Conservation (phyloP, 202 grass and related monocot species). For the Musa balbisiana region DNA sequence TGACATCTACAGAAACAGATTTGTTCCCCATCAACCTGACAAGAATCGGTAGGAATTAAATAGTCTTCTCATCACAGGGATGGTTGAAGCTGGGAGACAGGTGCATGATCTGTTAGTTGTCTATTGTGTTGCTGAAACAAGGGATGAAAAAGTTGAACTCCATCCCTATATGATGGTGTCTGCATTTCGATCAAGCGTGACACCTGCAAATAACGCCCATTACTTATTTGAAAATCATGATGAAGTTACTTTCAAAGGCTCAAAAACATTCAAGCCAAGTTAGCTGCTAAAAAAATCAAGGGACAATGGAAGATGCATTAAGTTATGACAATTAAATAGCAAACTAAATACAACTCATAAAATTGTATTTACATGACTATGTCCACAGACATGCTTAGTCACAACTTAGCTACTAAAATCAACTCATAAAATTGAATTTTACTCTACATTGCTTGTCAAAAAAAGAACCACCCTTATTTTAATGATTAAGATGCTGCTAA, state of each 20-base stretch:
- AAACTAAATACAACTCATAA: no score
- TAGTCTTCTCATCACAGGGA: not conserved
- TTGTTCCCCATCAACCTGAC: not conserved
- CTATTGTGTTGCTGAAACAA: conserved; percentile 15
- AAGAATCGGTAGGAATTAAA: not conserved
- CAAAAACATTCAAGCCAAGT: not conserved
- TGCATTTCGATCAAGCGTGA: conserved; percentile 92
- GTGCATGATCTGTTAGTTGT: not conserved
- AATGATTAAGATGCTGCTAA: no score
- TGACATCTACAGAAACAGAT: not conserved
- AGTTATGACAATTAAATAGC: no score
- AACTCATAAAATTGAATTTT: no score
- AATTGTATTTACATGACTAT: no score
- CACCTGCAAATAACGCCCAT: conserved; percentile 34
- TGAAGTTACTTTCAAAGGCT: conserved; percentile 3
- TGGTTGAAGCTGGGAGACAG: not conserved
- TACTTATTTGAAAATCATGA: not conserved
- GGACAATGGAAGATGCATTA: no score
- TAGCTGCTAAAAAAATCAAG: not conserved
- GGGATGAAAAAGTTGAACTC: conserved; percentile 39
- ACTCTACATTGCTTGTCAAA: no score
- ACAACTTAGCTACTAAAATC: no score
- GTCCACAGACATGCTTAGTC: no score
- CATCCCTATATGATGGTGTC: conserved; percentile 55
- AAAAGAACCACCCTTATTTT: no score